Conservation (phyloP, 2,329 filamentous ascomycete genomes). For the Aureobasidium sp. region DNA sequence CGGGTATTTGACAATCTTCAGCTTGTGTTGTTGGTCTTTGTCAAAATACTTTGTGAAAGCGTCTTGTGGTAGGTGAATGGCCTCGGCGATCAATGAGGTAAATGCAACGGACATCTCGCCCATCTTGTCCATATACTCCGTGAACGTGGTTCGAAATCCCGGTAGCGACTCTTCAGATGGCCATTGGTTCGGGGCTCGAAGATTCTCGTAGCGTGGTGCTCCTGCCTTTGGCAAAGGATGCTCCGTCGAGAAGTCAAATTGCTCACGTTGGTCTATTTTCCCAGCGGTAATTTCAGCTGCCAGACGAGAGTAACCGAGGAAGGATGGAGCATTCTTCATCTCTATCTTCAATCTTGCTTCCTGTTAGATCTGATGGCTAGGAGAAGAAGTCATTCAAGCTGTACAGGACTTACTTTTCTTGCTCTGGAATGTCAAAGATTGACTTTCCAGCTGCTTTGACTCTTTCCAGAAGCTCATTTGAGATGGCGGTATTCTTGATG, state of each 20-base stretch:
- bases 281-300: conserved; percentile 62
- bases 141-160: conserved; percentile 59
- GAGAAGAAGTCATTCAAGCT: not conserved
- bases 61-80: conserved; percentile 60
- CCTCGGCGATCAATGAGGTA: conserved; percentile 74
- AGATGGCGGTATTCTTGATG: conserved; percentile 69
- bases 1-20: conserved; percentile 47
- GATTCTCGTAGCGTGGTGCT: conserved; percentile 65
- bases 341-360: conserved; percentile 38
- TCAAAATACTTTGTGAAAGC: conserved; percentile 80
- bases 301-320: conserved; percentile 41
- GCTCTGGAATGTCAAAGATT: conserved; percentile 70
- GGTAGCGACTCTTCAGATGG: conserved; percentile 58
- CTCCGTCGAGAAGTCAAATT: conserved; percentile 78
- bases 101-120: conserved; percentile 64
- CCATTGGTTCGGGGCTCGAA: conserved; percentile 75
- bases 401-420: conserved; percentile 55
- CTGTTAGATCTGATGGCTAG: not conserved
- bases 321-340: conserved; percentile 45
- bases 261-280: conserved; percentile 71
- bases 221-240: conserved; percentile 57
- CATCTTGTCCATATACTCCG: conserved; percentile 73
- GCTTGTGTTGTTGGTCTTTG: conserved; percentile 65
- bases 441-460: conserved; percentile 61
- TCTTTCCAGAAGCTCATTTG: conserved; percentile 55